phyloP scores from a whole-genome alignment of 768 basidiomycete genomes.

The Termitomyces sp. region DNA sequence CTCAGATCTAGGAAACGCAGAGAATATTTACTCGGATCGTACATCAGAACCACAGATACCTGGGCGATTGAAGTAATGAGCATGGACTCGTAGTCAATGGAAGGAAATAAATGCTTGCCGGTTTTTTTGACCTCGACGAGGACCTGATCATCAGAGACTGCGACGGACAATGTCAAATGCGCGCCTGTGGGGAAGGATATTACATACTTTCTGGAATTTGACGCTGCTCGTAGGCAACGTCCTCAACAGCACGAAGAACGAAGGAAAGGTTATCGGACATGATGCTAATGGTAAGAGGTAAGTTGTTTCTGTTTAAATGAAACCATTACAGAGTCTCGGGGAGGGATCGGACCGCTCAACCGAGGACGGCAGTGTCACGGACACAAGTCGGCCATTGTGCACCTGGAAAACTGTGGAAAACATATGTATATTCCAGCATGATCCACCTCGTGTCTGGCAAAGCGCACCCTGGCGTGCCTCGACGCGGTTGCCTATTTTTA shows the following conservation, averaged over 20 bases:
- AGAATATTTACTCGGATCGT: conserved; percentile 16
- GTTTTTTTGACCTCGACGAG: conserved; percentile 92
- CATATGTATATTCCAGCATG: not conserved
- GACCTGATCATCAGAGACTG: conserved; percentile 73
- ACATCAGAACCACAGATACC: conserved; percentile 94
- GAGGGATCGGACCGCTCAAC: conserved; percentile 12
- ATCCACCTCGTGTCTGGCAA: not conserved
- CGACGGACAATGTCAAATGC: conserved; percentile 1
- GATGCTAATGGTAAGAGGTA: conserved; percentile 18
- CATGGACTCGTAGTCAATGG: not conserved
- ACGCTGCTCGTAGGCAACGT: conserved; percentile 69
- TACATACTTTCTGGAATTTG: conserved; percentile 68
- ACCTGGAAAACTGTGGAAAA: not conserved
- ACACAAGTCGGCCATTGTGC: not conserved
- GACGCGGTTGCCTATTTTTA: conserved; percentile 2
- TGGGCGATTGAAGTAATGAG: conserved; percentile 23
- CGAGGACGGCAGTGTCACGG: conserved; percentile 12
- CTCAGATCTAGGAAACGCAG: conserved; percentile 13
- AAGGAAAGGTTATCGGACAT: conserved; percentile 81
- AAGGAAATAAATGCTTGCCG: conserved; percentile 40
- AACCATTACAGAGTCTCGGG: conserved; percentile 5
- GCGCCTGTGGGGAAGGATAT: not conserved
- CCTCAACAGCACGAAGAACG: conserved; percentile 65
- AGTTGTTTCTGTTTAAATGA: not conserved
- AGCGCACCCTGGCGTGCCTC: not conserved